Base-by-base conservation (phyloP, 352 stramenopile species). In the Globisporangium perplexum region DNA sequence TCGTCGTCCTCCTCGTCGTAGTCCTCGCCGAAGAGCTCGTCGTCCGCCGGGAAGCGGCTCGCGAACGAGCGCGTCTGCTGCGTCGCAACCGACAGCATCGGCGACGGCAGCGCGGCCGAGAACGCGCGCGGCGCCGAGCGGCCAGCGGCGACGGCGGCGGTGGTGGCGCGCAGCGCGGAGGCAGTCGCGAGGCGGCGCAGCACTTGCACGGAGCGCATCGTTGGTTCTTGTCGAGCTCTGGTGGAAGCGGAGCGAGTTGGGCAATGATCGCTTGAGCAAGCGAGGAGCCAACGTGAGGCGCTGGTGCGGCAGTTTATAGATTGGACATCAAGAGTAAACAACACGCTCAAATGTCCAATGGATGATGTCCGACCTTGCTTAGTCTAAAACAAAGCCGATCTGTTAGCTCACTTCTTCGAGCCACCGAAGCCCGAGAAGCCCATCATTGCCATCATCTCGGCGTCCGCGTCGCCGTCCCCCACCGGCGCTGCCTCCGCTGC, bases 401-500 rank as follows among this genome's bases (percentile, higher is more conserved):
- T n/a, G n/a, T n/a, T n/a, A n/a, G n/a, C n/a, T 24, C 28, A 50
- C 56, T 88, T 87, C 41, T 92, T 96, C 10, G 81, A 90, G 33
- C 81, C 73, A 24, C 81, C 75, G 54, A 97, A 97, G 39, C 86
- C 84, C 1, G 71, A 73, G 52, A 97, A 96, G 30, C 88, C 88
- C 89, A 97, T 97, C 78, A 96, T 87, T 20, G 86, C 83, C 80
- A 92, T 93, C 85, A 97, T 96, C 33, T 80, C 83, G 6, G 79
- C 78, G 26, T 96, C 84, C 4, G 69, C 68, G n/a, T 77, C 76
- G 47, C 42, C 23, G 39, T 50, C 58, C 11, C 48, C 44, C 7
- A 44, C 41, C 26, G 52, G 52, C 12, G 50, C 49, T 7, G 44
- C 39, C 10, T 8, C 44, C 35, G 35, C 12, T 50, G 44, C 43